Evolutionary conservation across 1,284 basidiomycete species (phyloP).

Genomic region (Xerocomus nothofagi): DNA sequence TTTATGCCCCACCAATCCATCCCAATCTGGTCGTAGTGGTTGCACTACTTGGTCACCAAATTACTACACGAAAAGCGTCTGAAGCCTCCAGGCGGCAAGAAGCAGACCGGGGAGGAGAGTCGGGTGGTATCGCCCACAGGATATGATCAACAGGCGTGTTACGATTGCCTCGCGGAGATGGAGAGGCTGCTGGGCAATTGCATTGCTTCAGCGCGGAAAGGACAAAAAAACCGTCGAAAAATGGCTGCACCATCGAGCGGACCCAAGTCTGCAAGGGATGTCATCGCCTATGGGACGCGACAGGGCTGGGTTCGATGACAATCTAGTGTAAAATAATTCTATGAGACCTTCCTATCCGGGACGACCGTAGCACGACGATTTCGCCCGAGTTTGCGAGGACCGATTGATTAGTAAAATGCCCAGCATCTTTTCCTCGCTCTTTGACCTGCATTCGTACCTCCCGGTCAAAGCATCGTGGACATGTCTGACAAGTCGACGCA

Average conservation of each 20-base stretch:
- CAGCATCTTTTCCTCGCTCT: slow-evolving; percentile 9
- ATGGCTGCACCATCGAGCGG: slow-evolving; percentile 16
- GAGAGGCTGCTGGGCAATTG: slow-evolving; percentile 31
- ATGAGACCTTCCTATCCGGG: slow-evolving; percentile 15
- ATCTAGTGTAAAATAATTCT: not conserved
- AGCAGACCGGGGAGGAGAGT: slow-evolving; percentile 12
- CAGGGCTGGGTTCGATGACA: slow-evolving; percentile 31
- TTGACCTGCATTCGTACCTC: slow-evolving; percentile 4
- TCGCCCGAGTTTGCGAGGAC: not conserved
- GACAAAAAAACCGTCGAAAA: slow-evolving; percentile 29
- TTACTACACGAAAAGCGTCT: slow-evolving; percentile 70
- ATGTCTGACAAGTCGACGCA: slow-evolving; percentile 40
- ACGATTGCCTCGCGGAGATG: slow-evolving; percentile 35
- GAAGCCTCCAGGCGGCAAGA: slow-evolving; percentile 44
- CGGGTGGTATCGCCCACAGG: slow-evolving; percentile 12
- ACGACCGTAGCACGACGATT: not conserved
- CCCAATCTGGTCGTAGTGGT: slow-evolving; percentile 62
- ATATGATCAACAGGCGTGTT: slow-evolving; percentile 35
- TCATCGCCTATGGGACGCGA: slow-evolving; percentile 28
- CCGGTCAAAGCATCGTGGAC: slow-evolving; percentile 1
- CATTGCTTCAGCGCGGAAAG: slow-evolving; percentile 16
- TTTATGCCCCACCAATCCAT: slow-evolving; percentile 2
- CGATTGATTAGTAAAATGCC: too few species aligned
- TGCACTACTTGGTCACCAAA: slow-evolving; percentile 76
- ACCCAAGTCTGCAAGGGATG: slow-evolving; percentile 31